A percentile compares a stretch with the other conserved stretches of the same genome.
Conservation (phyloP, 2,329 filamentous ascomycete genomes). For the Geosmithia morbida region DNA sequence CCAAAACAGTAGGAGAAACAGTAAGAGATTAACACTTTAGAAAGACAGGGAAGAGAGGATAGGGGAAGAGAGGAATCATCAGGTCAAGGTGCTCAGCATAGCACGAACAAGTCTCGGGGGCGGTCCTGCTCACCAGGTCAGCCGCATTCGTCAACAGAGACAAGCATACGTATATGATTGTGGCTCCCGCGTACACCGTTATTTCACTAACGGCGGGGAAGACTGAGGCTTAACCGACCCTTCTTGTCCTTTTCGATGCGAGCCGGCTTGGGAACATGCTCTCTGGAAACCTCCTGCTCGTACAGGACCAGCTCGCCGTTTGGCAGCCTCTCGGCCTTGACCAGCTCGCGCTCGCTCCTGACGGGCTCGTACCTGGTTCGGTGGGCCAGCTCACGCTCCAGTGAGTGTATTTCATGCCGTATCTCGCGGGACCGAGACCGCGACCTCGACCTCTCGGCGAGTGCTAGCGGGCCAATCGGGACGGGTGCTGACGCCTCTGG, state of each 20-base stretch:
- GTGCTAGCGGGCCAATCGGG: conserved; percentile 14
- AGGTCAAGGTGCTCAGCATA: conserved; percentile 59
- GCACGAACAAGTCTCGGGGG: conserved; percentile 49
- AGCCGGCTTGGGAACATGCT: conserved; percentile 40
- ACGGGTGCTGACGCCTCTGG: conserved; percentile 7
- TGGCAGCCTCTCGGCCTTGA: conserved; percentile 40
- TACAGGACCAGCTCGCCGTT: conserved; percentile 25
- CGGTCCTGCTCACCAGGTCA: conserved; percentile 36
- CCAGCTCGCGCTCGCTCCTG: conserved; percentile 33
- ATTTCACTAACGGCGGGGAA: conserved; percentile 45
- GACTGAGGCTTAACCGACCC: conserved; percentile 87
- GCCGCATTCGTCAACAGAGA: conserved; percentile 9
- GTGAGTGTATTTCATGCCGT: conserved; percentile 53
- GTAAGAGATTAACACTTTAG: no score
- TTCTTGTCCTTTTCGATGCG: conserved; percentile 80
- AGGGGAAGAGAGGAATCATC: background rate
- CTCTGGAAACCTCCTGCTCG: conserved; percentile 30
- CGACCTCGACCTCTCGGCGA: conserved; percentile 27
- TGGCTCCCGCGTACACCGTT: background rate
- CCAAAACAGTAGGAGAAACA: no score
- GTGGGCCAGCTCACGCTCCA: conserved; percentile 39
- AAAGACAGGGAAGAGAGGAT: no score
- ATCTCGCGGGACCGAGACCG: conserved; percentile 41
- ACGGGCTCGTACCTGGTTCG: conserved; percentile 15
- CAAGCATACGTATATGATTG: conserved; percentile 1